These are phyloP conservation scores for Didymella segeticola DNA, from an alignment of 2,329 filamentous ascomycete genomes.

Conservation along the genomic window DNA sequence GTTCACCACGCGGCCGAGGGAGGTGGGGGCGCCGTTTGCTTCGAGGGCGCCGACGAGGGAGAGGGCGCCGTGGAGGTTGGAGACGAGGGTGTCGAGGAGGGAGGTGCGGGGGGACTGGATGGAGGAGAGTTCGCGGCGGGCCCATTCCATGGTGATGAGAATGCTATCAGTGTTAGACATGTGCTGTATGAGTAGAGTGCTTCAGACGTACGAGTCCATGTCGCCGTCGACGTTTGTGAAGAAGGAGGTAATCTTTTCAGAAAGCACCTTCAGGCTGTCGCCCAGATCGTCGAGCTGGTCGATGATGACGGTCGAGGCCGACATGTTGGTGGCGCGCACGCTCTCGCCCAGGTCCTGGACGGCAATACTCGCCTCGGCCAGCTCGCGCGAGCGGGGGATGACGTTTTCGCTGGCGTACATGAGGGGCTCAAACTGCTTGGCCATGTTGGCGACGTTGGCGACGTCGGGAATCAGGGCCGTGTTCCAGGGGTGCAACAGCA, in stretches of 20 bases:
- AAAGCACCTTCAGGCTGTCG: slow-evolving; percentile 82
- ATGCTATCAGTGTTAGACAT: slow-evolving; percentile 63
- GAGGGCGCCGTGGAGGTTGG: slow-evolving; percentile 82
- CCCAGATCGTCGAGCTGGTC: slow-evolving; percentile 83
- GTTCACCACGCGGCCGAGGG: slow-evolving; percentile 72
- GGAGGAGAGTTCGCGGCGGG: slow-evolving; percentile 77
- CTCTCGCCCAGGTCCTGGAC: slow-evolving; percentile 96
- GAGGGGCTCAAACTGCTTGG: slow-evolving; percentile 89
- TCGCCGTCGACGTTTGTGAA: slow-evolving; percentile 94
- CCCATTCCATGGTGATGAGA: slow-evolving; percentile 96
- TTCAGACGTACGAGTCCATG: slow-evolving; percentile 72
- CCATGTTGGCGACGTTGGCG: slow-evolving; percentile 87
- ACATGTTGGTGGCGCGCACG: slow-evolving; percentile 88
- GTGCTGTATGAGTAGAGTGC: not conserved
- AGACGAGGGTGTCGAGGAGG: slow-evolving; percentile 75
- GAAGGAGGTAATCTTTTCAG: slow-evolving; percentile 86
- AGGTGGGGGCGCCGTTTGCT: slow-evolving; percentile 62
- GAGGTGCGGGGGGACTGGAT: slow-evolving; percentile 52
- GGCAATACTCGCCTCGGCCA: slow-evolving; percentile 90
- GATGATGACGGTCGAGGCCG: slow-evolving; percentile 84
- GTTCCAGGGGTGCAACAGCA: slow-evolving; percentile 69
- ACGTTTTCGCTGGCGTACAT: slow-evolving; percentile 95
- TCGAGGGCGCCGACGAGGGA: slow-evolving; percentile 61
- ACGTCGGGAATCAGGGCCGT: slow-evolving; percentile 78
- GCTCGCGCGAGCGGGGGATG: slow-evolving; percentile 80